phyloP scores from a whole-genome alignment of 148 eudicot species.

The Nepenthes gracilis region DNA sequence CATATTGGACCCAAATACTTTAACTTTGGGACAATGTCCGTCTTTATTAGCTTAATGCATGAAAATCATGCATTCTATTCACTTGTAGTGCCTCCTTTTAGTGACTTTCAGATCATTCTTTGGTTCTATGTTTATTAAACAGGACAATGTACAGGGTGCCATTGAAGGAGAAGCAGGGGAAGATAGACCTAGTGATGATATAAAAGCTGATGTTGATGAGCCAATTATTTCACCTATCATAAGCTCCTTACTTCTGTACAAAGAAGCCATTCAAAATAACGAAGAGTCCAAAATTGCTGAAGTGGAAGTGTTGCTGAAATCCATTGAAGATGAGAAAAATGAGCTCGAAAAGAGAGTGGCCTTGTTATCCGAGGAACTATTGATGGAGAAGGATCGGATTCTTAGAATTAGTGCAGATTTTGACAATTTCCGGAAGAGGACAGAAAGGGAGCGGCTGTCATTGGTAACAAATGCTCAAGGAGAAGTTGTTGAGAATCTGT shows the following conservation, averaged over 20 bases:
- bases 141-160: conserved; percentile 40
- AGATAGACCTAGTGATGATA: conserved; percentile 30
- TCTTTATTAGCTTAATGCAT: not conserved
- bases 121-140: conserved; percentile 9
- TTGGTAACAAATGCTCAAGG: conserved; percentile 71
- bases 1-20: too few relatives aligned
- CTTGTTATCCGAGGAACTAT: conserved; percentile 42
- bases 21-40: too few relatives aligned
- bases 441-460: conserved; percentile 64
- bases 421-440: conserved; percentile 82
- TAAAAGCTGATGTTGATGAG: conserved; percentile 26
- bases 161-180: conserved; percentile 18
- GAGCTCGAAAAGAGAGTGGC: conserved; percentile 40
- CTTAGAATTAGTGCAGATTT: conserved; percentile 81
- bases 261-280: conserved; percentile 55
- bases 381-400: conserved; percentile 48
- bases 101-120: conserved; percentile 4
- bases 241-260: conserved; percentile 38
- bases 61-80: not conserved
- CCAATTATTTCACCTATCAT: conserved; percentile 29
- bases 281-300: conserved; percentile 54
- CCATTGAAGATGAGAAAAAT: conserved; percentile 58
- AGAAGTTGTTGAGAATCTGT: conserved; percentile 63
- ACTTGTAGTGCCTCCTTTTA: not conserved
- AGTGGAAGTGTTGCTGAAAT: conserved; percentile 42